Base-by-base conservation (phyloP, 768 basidiomycete genomes). In the Dioszegia crocea region DNA sequence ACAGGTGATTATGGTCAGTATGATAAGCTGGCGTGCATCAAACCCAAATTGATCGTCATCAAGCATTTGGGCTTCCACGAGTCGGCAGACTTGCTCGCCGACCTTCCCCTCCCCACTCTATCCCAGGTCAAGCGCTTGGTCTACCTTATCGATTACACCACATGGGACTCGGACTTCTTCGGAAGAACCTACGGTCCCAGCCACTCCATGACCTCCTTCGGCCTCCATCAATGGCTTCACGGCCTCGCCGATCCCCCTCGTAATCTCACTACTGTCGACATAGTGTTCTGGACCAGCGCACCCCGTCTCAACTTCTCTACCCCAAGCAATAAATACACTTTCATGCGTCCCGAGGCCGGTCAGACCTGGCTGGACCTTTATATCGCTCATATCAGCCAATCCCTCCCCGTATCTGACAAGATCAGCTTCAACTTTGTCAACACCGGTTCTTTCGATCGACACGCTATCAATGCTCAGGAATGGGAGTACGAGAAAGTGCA, bases 341-440 rank as follows among this genome's bases (percentile, higher is more conserved):
- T 40, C 26, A 39, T 53, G 51, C 51, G 36, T 11, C 51, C 19
- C 16, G 2, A 16, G 24, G 5, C 19, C 5, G 51, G 51, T 40
- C 3, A 26, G 51, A 53, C 51, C 4, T 53, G 51, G 51, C 38
- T 53, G 17, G 38, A 53, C 26, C 17, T n/a, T 10, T 53, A 39
- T 26, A 17, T 41, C 24, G 24, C 36, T 10, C 51, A 53, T 17
- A 39, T 53, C 24, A 38, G 38, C 38, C 23, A 53, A 29, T 12
- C 38, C 19, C 26, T 53, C 17, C 51, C 39, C 23, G 10, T 24
- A 11, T 27, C 38, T 24, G 51, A 27, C 24, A 40, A 53, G n/a
- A 53, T 53, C 51, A 39, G 29, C 9, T 53, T 53, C 39, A 40
- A 21, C 51, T 53, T 53, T 27, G 36, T 53, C 51, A 53, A 53